These are phyloP conservation scores for Phytopythium litorale DNA, from an alignment of 352 stramenopile genomes.

Conservation along the genomic window DNA sequence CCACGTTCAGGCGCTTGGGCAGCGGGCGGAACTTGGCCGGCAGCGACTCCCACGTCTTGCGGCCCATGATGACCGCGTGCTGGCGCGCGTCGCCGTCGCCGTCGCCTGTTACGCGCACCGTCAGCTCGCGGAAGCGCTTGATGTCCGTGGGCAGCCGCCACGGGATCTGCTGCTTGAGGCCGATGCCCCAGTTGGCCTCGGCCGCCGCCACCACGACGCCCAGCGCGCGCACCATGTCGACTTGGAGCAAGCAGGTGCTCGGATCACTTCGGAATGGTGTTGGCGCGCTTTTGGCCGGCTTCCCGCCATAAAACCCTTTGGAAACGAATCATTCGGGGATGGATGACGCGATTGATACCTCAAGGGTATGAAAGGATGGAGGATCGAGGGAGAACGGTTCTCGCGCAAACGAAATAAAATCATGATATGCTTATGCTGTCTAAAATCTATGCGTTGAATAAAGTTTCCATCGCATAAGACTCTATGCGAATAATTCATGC, in stretches of 20 bases:
- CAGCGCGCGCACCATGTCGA: slow-evolving; percentile 30
- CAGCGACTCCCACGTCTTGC: slow-evolving; percentile 99
- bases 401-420: too few species aligned
- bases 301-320: too few species aligned
- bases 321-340: too few species aligned
- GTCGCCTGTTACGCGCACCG: slow-evolving; percentile 31
- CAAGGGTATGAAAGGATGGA: too few species aligned
- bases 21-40: slow-evolving; percentile 95
- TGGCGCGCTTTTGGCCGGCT: not conserved
- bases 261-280: not conserved
- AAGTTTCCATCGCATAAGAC: too few species aligned
- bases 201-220: slow-evolving; percentile 88
- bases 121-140: slow-evolving; percentile 96
- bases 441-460: too few species aligned
- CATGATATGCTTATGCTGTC: too few species aligned
- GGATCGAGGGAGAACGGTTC: too few species aligned
- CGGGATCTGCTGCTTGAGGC: slow-evolving; percentile 83
- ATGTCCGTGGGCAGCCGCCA: slow-evolving; percentile 96
- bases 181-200: slow-evolving; percentile 86
- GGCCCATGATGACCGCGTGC: slow-evolving; percentile 99
- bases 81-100: slow-evolving; percentile 18
- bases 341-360: too few species aligned
- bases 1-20: slow-evolving; percentile 93
- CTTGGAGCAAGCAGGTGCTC: too few species aligned
- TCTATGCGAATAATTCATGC: too few species aligned